These are phyloP conservation scores for Flammula alnicola DNA, from an alignment of 1,284 basidiomycete genomes.

Conservation along the genomic window DNA sequence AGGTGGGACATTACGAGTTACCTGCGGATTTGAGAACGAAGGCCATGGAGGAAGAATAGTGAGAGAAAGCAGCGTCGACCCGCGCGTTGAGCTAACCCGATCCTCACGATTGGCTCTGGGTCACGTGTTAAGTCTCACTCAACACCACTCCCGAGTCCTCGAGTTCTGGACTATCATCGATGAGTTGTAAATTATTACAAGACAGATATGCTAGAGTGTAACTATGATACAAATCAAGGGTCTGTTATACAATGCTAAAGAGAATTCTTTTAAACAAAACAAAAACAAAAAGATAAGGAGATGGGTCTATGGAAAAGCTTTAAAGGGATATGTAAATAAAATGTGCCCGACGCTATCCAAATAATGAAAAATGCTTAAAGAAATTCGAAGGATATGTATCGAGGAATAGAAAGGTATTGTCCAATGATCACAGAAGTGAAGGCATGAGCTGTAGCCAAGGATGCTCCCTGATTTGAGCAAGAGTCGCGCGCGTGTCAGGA, in stretches of 20 bases:
- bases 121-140: conserved; percentile 18
- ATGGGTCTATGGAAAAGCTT: background rate
- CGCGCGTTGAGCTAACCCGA: conserved; percentile 18
- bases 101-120: conserved; percentile 22
- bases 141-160: background rate
- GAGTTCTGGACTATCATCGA: too few relatives aligned
- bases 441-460: conserved; percentile 39
- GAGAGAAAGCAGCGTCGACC: conserved; percentile 13
- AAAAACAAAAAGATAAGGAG: background rate
- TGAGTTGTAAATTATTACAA: conserved; percentile 3
- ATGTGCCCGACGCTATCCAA: conserved; percentile 12
- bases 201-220: conserved; percentile 6
- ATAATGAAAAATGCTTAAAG: conserved; percentile 13
- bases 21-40: conserved; percentile 54
- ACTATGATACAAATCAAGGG: conserved; percentile 8
- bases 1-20: conserved; percentile 27
- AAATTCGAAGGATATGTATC: conserved; percentile 1
- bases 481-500: conserved; percentile 67
- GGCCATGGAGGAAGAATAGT: conserved; percentile 46
- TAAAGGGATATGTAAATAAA: background rate
- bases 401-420: conserved; percentile 2
- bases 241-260: conserved; percentile 12
- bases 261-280: background rate
- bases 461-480: conserved; percentile 75
- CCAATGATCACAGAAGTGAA: background rate